A percentile compares a stretch with the other conserved stretches of the same genome.
phyloP scores from a whole-genome alignment of 1,284 basidiomycete species.

The Puccinia polysora region DNA sequence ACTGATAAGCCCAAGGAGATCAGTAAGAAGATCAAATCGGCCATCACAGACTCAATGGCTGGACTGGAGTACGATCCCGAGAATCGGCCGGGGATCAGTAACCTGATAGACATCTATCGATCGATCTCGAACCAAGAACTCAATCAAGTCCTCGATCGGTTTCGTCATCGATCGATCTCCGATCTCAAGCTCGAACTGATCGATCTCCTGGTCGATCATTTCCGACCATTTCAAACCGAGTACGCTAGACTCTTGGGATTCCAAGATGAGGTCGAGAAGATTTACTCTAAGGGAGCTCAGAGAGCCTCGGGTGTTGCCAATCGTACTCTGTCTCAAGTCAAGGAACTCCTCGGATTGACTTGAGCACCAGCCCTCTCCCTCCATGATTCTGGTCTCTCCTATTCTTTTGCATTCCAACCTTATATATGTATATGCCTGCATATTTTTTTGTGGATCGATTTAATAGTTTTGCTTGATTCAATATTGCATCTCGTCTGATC shows the following conservation, averaged over 20 bases:
- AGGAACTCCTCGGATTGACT: slow-evolving; percentile 63
- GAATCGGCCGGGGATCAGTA: slow-evolving; percentile 72
- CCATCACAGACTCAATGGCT: slow-evolving; percentile 71
- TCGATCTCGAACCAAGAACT: slow-evolving; percentile 59
- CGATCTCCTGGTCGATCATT: slow-evolving; percentile 66
- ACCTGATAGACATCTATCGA: slow-evolving; percentile 69
- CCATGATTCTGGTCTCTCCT: too few species aligned
- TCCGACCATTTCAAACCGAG: slow-evolving; percentile 67
- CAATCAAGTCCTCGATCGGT: slow-evolving; percentile 57
- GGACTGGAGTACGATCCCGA: slow-evolving; percentile 73
- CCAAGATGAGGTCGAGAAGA: slow-evolving; percentile 61
- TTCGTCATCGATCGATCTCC: slow-evolving; percentile 62
- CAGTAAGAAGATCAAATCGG: slow-evolving; percentile 66
- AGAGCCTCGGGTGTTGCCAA: slow-evolving; percentile 64
- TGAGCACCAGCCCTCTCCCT: too few species aligned
- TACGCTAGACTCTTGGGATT: slow-evolving; percentile 66
- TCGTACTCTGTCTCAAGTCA: slow-evolving; percentile 66
- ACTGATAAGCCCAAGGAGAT: slow-evolving; percentile 70
- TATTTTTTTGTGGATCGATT: too few species aligned
- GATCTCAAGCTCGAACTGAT: slow-evolving; percentile 68
- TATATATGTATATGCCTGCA: too few species aligned
- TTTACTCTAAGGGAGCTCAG: slow-evolving; percentile 64
- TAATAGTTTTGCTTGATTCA: too few species aligned
- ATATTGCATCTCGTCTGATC: too few species aligned
- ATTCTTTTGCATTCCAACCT: too few species aligned